Conservation (phyloP, 1,284 basidiomycete species). For the Cutaneotrichosporon spelunceum region DNA sequence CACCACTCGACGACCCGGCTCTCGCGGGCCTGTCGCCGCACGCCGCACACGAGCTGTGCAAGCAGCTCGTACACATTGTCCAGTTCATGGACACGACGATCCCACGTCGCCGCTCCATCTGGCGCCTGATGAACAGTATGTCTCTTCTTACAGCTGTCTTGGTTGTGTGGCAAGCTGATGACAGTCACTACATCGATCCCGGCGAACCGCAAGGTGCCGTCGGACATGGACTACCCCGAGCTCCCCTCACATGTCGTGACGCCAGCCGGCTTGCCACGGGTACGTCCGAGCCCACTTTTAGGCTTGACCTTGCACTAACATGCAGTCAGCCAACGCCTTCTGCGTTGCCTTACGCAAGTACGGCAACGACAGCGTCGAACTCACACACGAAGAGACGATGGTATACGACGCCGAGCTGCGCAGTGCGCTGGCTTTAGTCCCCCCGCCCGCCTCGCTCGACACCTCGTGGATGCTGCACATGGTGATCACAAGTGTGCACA, state of each 20-base stretch:
- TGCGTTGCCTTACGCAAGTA: not conserved
- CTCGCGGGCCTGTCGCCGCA: conserved; percentile 4
- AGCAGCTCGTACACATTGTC: conserved; percentile 21
- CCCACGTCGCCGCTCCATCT: conserved; percentile 17
- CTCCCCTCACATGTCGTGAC: not conserved
- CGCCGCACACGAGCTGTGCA: conserved; percentile 19
- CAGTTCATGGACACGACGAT: conserved; percentile 26
- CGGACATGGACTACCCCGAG: conserved; percentile 6
- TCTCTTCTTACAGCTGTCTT: not conserved
- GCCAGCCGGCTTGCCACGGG: not conserved
- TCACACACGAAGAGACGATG: not conserved
- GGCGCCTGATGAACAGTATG: conserved; percentile 17
- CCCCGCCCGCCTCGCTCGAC: not conserved
- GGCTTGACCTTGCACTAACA: not conserved
- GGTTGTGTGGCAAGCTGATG: not conserved
- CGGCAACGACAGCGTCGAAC: not conserved
- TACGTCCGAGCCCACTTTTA: not conserved
- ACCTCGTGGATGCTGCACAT: conserved; percentile 24
- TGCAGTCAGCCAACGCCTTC: not conserved
- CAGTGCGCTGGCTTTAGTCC: not conserved
- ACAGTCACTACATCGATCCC: not conserved
- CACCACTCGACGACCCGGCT: conserved; percentile 11
- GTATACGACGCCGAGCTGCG: conserved; percentile 6
- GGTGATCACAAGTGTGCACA: conserved; percentile 22
- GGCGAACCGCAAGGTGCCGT: conserved; percentile 5